Conservation (phyloP, 345 rosid species). For the Hibiscus mutabilis region DNA sequence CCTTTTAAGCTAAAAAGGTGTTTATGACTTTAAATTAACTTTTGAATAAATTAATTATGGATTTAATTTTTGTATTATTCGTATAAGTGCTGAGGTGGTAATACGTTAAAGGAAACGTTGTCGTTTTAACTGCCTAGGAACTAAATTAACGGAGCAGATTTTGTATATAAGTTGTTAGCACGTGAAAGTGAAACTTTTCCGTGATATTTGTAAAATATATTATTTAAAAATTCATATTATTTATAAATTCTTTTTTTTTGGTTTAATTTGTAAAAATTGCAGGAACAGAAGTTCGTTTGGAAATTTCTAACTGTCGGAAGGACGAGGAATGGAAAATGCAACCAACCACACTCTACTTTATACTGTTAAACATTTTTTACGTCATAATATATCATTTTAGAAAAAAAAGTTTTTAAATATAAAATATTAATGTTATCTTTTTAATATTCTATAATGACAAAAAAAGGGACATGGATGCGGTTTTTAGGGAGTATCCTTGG, state of each 20-base stretch:
- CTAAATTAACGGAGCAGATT: neutral
- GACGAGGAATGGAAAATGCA: conserved; percentile 18
- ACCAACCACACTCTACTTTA: neutral
- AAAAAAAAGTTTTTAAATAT: neutral
- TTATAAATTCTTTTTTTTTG: too few species aligned
- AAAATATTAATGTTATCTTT: neutral
- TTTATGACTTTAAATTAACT: neutral
- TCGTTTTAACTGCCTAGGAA: neutral
- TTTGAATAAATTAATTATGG: neutral
- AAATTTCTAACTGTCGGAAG: conserved; percentile 8
- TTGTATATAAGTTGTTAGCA: neutral
- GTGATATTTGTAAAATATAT: neutral
- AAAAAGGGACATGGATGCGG: conserved; percentile 41
- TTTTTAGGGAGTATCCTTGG: conserved; percentile 56
- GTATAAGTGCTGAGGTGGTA: neutral
- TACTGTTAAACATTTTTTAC: conserved; percentile 4
- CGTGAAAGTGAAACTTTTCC: neutral
- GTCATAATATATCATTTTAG: neutral
- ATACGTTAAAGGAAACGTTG: neutral
- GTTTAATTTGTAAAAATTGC: neutral
- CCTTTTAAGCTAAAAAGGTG: neutral
- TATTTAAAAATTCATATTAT: neutral
- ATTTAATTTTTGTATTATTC: too few species aligned
- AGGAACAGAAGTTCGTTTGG: neutral
- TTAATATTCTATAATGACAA: neutral